Evolutionary conservation across 352 stramenopile species (phyloP).

Genomic region (Albugo laibachii): DNA sequence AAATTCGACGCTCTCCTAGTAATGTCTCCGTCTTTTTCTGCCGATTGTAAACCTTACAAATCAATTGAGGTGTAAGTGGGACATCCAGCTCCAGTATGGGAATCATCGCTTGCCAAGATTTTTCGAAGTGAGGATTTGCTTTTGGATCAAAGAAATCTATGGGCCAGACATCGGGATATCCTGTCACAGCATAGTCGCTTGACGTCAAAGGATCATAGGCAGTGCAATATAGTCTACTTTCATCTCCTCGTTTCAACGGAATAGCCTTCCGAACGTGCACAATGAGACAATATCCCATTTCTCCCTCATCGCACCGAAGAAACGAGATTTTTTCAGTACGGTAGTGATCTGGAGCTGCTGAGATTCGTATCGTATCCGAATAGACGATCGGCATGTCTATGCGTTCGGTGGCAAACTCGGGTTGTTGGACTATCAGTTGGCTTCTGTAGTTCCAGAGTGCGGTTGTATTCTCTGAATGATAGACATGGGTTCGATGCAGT

Average conservation of each 20-base stretch:
- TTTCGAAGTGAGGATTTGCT: slow-evolving; percentile 23
- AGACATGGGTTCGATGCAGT: slow-evolving; percentile 24
- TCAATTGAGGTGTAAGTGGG: slow-evolving; percentile 42
- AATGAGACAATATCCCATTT: slow-evolving; percentile 1
- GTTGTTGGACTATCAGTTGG: slow-evolving; percentile 26
- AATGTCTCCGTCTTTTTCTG: slow-evolving; percentile 43
- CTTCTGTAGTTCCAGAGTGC: slow-evolving; percentile 42
- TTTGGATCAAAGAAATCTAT: slow-evolving; percentile 42
- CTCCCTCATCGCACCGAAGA: slow-evolving; percentile 10
- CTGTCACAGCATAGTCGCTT: slow-evolving; percentile 54
- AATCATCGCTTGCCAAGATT: slow-evolving; percentile 28
- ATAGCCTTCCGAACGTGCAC: background rate
- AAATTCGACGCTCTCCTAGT: slow-evolving; percentile 54
- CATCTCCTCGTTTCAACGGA: background rate
- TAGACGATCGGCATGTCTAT: slow-evolving; percentile 55
- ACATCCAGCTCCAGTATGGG: slow-evolving; percentile 25
- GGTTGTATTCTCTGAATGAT: slow-evolving; percentile 25
- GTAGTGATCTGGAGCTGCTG: slow-evolving; percentile 16
- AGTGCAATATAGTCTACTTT: slow-evolving; percentile 40
- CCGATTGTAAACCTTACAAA: slow-evolving; percentile 48
- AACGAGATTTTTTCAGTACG: slow-evolving; percentile 29
- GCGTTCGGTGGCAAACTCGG: slow-evolving; percentile 19
- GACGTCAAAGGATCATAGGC: slow-evolving; percentile 66
- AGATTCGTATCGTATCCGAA: slow-evolving; percentile 50
- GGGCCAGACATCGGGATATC: slow-evolving; percentile 32